Evolutionary conservation across 2,329 filamentous ascomycete genomes (phyloP).

Genomic region (Canariomyces notabilis): DNA sequence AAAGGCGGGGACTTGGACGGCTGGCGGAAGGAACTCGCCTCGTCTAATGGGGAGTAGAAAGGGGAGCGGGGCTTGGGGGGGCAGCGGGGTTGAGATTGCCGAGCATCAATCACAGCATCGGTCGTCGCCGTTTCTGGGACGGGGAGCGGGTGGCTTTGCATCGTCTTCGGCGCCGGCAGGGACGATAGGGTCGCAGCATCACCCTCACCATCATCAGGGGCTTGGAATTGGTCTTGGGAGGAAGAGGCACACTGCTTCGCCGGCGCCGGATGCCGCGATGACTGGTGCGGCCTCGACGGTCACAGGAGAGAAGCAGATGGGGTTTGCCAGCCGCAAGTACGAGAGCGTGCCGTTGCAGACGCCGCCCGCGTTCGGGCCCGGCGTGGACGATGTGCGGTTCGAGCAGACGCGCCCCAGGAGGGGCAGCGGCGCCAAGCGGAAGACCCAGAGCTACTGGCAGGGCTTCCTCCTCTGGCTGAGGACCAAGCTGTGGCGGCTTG

Average conservation of each 20-base stretch:
- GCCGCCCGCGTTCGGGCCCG: slow-evolving; percentile 29
- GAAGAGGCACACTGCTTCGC: slow-evolving; percentile 14
- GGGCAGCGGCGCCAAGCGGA: slow-evolving; percentile 49
- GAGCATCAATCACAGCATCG: too few relatives aligned
- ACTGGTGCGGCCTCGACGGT: too few relatives aligned
- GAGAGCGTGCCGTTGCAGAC: slow-evolving; percentile 34
- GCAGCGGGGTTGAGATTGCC: too few relatives aligned
- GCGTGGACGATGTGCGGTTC: slow-evolving; percentile 42
- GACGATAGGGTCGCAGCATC: too few relatives aligned
- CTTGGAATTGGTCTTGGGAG: slow-evolving; percentile 3
- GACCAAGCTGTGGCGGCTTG: slow-evolving; percentile 47
- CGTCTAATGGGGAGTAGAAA: too few relatives aligned
- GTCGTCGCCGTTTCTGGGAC: background rate
- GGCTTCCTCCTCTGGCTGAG: slow-evolving; percentile 60
- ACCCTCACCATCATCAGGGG: background rate
- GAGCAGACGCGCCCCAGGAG: slow-evolving; percentile 36
- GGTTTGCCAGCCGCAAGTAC: slow-evolving; percentile 44
- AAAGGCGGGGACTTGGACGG: background rate
- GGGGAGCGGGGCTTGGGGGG: too few relatives aligned
- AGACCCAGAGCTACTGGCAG: slow-evolving; percentile 58
- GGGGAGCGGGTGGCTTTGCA: background rate
- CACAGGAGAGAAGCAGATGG: slow-evolving; percentile 37
- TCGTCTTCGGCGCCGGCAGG: background rate
- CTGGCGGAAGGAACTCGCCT: background rate
- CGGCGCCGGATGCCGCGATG: background rate